Conservation (phyloP, 2,329 filamentous ascomycete species). For the Ceratocystis colombiana region DNA sequence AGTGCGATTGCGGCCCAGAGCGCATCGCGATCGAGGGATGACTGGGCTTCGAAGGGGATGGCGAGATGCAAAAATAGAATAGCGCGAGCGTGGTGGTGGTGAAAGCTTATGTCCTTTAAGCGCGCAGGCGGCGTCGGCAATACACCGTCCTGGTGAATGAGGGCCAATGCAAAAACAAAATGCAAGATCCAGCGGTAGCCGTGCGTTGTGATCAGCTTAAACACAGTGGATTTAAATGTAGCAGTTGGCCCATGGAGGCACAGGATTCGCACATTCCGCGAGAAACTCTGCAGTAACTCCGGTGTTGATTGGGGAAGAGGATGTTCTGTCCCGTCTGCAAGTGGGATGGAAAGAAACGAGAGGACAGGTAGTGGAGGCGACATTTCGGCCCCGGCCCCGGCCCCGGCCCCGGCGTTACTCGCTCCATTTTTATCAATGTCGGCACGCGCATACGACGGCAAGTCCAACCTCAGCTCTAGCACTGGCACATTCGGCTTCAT, state of each 20-base stretch:
- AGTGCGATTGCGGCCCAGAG: conserved; percentile 41
- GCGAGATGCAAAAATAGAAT: conserved; percentile 41
- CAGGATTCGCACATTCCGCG: neutral
- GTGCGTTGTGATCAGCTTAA: conserved; percentile 26
- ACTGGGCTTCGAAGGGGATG: conserved; percentile 27
- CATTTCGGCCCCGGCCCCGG: neutral
- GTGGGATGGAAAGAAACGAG: conserved; percentile 3
- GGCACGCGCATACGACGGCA: neutral
- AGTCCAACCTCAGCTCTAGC: neutral
- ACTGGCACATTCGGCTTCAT: conserved; percentile 19
- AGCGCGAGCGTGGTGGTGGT: conserved; percentile 40
- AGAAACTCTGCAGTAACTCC: conserved; percentile 8
- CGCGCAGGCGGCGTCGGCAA: conserved; percentile 27
- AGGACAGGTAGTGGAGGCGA: neutral
- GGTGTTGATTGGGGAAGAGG: neutral
- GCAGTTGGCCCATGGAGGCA: neutral
- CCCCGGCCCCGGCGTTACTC: neutral
- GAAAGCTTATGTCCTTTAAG: conserved; percentile 34
- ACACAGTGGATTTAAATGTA: neutral
- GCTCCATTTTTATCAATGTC: neutral
- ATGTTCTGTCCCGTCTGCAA: conserved; percentile 12
- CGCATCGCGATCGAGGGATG: conserved; percentile 37
- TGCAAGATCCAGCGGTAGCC: conserved; percentile 26
- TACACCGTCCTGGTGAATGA: conserved; percentile 26
- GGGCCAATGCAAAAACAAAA: conserved; percentile 23